Base-by-base conservation (phyloP, 2,329 filamentous ascomycete genomes). In the Pseudohalonectria lignicola region DNA sequence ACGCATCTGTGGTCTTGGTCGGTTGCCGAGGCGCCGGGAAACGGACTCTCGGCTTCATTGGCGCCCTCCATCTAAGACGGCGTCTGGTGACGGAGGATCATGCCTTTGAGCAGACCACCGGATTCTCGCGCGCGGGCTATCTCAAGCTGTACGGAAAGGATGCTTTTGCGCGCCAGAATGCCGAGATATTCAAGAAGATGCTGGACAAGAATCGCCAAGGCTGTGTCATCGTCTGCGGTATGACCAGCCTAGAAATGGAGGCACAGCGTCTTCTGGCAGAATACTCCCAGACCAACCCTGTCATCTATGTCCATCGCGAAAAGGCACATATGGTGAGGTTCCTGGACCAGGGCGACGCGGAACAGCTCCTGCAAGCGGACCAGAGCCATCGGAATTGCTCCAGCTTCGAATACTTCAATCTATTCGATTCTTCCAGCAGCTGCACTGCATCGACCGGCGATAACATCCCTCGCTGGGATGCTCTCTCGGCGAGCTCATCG, bases 1-100 rank as follows among this genome's bases (percentile, higher is more conserved):
- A 81, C 55, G 75, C 79, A 9, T 82, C 81, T 1, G 74, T 86
- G 39, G 74, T 86, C 17, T 63, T 86, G 31, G 71, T 86, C 19
- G 82, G 82, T 18, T 77, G 82, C 43, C 74, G 77, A 25, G 81
- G 82, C 15, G 77, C 78, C 6, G 82, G 82, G 8, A 86, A 86
- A 54, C 76, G 78, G 29, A 82, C 79, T 15, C 62, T 86, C 19
- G 82, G 78, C 8, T 77, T 86, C 43, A 82, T 86, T 43, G 77
- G 79, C 12, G 80, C 81, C 1, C 77, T 76, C 34, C 74, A 80
- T 44, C 72, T 81, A 38, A 72, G 74, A 21, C 68, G 78, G 36
- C 74, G 78, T 32, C 65, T 86, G 5, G 67, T 86, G 35, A 82
- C 82, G 32, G 73, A 79, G 41, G 79, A 85, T 49, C 67, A 72